Evolutionary conservation across 208 protist species (phyloP).

Genomic region (Trypanosoma avium): DNA sequence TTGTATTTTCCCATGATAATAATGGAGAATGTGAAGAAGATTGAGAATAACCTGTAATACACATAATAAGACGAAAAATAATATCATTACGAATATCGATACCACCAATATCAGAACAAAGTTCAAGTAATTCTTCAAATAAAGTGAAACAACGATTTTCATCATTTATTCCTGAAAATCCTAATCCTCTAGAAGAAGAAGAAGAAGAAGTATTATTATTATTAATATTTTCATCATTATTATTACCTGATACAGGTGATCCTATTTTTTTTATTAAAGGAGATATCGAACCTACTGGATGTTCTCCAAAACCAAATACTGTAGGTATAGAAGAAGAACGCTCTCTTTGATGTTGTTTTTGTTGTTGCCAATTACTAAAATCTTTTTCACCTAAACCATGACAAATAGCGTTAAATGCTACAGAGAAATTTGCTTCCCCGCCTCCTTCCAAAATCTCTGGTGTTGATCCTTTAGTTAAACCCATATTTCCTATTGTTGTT

Average conservation of each 20-base stretch:
- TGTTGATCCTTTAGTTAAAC: too few species aligned
- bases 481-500: background rate
- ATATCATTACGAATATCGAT: constrained; percentile 5
- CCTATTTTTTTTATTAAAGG: background rate
- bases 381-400: background rate
- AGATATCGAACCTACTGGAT: background rate
- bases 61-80: constrained; percentile 1
- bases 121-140: constrained; percentile 25
- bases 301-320: constrained; percentile 19
- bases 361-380: background rate
- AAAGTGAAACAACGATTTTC: constrained; percentile 1
- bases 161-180: background rate
- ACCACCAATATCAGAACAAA: constrained; percentile 9
- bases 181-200: too few species aligned
- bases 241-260: background rate
- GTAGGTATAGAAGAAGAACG: background rate
- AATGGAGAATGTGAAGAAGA: background rate
- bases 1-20: background rate
- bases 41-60: background rate
- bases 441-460: too few species aligned
- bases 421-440: constrained; percentile 25
- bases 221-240: too few species aligned
- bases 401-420: constrained; percentile 23
- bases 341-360: background rate
- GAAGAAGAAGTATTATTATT: too few species aligned